Evolutionary conservation across 371 early-diverging fungal genomes (phyloP).

Genomic region (Rhizomucor miehei): DNA sequence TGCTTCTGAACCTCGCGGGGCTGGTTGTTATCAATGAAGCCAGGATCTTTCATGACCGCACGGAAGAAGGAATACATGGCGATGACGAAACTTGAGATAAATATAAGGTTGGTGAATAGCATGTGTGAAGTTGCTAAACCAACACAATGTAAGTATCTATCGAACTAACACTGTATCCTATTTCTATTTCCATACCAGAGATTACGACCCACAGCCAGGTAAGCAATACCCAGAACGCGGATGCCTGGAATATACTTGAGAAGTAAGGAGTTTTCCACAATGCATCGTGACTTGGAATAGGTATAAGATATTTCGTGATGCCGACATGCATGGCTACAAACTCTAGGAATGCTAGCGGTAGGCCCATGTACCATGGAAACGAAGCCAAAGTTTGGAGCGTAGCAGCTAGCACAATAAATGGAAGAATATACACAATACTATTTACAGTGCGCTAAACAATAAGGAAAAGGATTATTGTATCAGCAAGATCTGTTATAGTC

Average conservation of each 20-base stretch:
- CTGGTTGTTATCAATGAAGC: conserved; percentile 61
- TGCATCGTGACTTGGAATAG: conserved; percentile 49
- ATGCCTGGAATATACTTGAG: conserved; percentile 83
- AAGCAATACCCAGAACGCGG: conserved; percentile 65
- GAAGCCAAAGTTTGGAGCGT: conserved; percentile 52
- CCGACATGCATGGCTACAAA: conserved; percentile 60
- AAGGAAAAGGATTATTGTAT: no score
- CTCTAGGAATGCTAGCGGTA: conserved; percentile 58
- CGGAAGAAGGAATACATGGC: conserved; percentile 74
- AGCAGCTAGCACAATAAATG: conserved; percentile 64
- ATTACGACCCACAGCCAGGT: conserved; percentile 54
- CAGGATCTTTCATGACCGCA: conserved; percentile 78
- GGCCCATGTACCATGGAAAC: conserved; percentile 77
- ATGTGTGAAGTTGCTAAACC: conserved; percentile 61
- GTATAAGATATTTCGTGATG: conserved; percentile 60
- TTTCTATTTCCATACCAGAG: conserved; percentile 20
- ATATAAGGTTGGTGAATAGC: conserved; percentile 58
- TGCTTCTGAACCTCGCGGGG: conserved; percentile 43
- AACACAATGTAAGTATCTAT: conserved; percentile 17
- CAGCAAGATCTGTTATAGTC: no score
- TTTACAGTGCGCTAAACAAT: conserved; percentile 22
- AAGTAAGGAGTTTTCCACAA: conserved; percentile 79
- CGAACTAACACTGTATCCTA: neutral
- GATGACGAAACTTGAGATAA: conserved; percentile 50
- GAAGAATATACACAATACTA: conserved; percentile 66